These are phyloP conservation scores for Russula lepida DNA, from an alignment of 768 basidiomycete species.

Conservation along the genomic window DNA sequence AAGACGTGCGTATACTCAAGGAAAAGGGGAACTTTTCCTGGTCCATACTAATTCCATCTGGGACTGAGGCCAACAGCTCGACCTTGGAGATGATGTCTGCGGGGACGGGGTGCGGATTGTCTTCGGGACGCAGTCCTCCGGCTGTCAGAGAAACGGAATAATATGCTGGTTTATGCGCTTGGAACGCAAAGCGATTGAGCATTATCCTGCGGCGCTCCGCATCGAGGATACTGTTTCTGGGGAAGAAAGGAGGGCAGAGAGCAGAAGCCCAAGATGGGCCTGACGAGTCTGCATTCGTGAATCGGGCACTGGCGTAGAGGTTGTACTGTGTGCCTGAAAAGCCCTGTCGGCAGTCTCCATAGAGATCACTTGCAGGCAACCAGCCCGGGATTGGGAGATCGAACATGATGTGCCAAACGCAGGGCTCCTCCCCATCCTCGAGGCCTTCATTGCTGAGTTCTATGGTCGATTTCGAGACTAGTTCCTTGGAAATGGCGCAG, in stretches of 20 bases:
- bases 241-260: conserved; percentile 50
- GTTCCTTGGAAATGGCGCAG: conserved; percentile 55
- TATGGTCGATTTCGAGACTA: conserved; percentile 44
- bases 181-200: conserved; percentile 43
- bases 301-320: conserved; percentile 59
- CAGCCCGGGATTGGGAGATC: conserved; percentile 84
- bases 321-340: conserved; percentile 52
- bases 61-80: conserved; percentile 55
- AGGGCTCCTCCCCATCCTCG: conserved; percentile 47
- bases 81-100: conserved; percentile 50
- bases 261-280: conserved; percentile 39
- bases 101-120: conserved; percentile 35
- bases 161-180: conserved; percentile 31
- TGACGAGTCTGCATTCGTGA: conserved; percentile 34
- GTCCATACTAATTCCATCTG: conserved; percentile 42
- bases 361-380: conserved; percentile 53
- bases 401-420: conserved; percentile 72
- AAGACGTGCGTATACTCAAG: conserved; percentile 52
- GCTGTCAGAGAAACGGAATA: conserved; percentile 26
- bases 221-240: conserved; percentile 34
- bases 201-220: conserved; percentile 36
- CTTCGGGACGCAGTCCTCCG: conserved; percentile 5
- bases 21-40: conserved; percentile 44
- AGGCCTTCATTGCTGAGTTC: conserved; percentile 58
- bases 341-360: conserved; percentile 37